A percentile compares a stretch with the other conserved stretches of the same genome.
These are phyloP conservation scores for Globisporangium orthogonon DNA, from an alignment of 352 stramenopile genomes.

Conservation along the genomic window DNA sequence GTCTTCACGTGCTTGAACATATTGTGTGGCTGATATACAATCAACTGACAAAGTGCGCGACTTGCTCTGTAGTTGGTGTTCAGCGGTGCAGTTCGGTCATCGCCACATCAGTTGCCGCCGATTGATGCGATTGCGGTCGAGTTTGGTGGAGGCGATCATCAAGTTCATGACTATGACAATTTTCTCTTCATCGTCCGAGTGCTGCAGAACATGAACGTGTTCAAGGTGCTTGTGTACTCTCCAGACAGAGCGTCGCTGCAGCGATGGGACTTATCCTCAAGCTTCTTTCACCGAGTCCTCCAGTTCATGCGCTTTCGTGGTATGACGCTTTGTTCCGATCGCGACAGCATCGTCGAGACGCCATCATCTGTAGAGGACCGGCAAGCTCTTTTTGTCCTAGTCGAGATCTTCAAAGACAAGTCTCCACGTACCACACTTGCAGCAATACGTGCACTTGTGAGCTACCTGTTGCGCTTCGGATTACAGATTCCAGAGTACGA, in stretches of 20 bases:
- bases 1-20: background rate
- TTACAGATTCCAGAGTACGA: slow-evolving; percentile 20
- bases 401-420: background rate
- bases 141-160: background rate
- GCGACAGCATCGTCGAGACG: background rate
- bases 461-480: slow-evolving; percentile 30
- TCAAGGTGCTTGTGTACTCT: slow-evolving; percentile 37
- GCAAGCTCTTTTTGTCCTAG: background rate
- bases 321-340: slow-evolving; percentile 6
- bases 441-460: slow-evolving; percentile 26
- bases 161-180: background rate
- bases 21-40: background rate
- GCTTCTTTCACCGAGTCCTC: slow-evolving; percentile 34
- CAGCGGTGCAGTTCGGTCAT: slow-evolving; percentile 15
- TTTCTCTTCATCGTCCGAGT: slow-evolving; percentile 16
- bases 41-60: background rate
- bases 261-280: slow-evolving; percentile 30
- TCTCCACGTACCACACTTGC: background rate
- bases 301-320: slow-evolving; percentile 23
- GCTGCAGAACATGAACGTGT: slow-evolving; percentile 21
- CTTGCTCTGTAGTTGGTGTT: slow-evolving; percentile 27
- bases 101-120: background rate
- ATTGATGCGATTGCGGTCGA: background rate
- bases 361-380: background rate
- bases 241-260: slow-evolving; percentile 18